Evolutionary conservation across 208 protist species (phyloP), one percentile per base, ranked within the genome.

Genomic region (Trypanosoma platydactyli): DNA sequence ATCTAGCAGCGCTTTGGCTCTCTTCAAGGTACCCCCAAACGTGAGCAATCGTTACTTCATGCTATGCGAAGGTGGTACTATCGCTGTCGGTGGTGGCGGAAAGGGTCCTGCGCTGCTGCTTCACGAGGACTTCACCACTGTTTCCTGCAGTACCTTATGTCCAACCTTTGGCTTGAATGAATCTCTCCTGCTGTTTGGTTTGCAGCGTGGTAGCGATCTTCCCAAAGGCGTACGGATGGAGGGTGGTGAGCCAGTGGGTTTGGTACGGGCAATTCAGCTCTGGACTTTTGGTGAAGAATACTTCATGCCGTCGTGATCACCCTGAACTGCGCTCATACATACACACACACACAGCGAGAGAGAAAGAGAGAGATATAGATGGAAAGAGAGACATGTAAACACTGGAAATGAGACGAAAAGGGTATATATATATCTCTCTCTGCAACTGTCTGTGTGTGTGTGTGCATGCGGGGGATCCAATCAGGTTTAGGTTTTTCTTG

Each of bases 251-350:
- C 53, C 63, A 24, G 1, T 9, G 16, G 42, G 52, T 9, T 7
- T 33, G 12, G 53, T 68, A 41, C 40, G 29, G 42, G 52, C 33
- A 29, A 53, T 68, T 68, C 63, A 68, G 52, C 42, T 68, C 3
- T 68, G 63, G 63, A 68, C 63, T n/a, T 53, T 68, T 46, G 53
- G 63, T 22, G 63, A 68, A n/a, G 63, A 68, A 29, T 52, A 61
- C 58, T 64, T 61, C 46, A 3, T 25, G 33, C 12, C 24, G 13
- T 38, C 6, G 18, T 69, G 27, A 48, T 5, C 44, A 13, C 11
- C 5, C 4, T 30, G 33, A 38, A 11, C 33, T 38, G 5, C 9
- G 5, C 33, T 11, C 33, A 9, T 3, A 9, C 3, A 38, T 11
- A 38, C 9, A 9, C n/a, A 38, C 33, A 38, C 33, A 38, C 33